Conservation (phyloP, 1,284 basidiomycete genomes). For the Uromyces viciae-fabae region DNA sequence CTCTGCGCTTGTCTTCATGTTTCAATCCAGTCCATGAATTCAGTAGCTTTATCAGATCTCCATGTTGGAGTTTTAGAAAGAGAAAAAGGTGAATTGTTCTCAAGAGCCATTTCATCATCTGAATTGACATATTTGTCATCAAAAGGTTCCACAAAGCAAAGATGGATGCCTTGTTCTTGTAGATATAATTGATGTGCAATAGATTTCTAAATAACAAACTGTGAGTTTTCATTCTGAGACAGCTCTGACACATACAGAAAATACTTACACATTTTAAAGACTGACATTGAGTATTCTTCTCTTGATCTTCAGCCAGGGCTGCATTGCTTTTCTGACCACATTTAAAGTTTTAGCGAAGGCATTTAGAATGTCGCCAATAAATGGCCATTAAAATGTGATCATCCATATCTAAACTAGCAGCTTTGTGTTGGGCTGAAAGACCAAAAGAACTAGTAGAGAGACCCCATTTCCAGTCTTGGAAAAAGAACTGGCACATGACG, state of each 20-base stretch:
- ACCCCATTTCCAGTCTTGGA: conserved; percentile 41
- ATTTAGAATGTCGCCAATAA: conserved; percentile 23
- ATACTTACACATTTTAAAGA: conserved; percentile 18
- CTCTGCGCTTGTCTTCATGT: neutral
- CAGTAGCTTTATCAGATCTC: conserved; percentile 21
- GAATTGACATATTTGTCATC: conserved; percentile 30
- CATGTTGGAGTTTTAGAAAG: conserved; percentile 21
- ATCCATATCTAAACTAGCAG: conserved; percentile 4
- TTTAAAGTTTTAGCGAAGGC: conserved; percentile 18
- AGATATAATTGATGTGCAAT: conserved; percentile 28
- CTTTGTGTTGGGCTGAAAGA: conserved; percentile 3
- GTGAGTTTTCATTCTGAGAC: neutral
- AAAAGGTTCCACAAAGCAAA: conserved; percentile 14
- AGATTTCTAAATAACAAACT: conserved; percentile 11
- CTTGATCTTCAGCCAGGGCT: conserved; percentile 2
- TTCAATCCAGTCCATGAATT: conserved; percentile 38
- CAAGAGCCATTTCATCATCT: conserved; percentile 8
- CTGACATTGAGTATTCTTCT: conserved; percentile 16
- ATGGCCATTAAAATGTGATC: conserved; percentile 19
- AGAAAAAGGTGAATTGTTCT: neutral
- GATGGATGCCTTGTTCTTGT: conserved; percentile 31
- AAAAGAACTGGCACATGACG: conserved; percentile 34
- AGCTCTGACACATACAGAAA: too few relatives aligned
- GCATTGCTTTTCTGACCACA: neutral
- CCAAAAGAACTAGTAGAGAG: conserved; percentile 9